Base-by-base conservation (phyloP, 176 grass and related monocot genomes). In the Tillandsia leiboldiana region DNA sequence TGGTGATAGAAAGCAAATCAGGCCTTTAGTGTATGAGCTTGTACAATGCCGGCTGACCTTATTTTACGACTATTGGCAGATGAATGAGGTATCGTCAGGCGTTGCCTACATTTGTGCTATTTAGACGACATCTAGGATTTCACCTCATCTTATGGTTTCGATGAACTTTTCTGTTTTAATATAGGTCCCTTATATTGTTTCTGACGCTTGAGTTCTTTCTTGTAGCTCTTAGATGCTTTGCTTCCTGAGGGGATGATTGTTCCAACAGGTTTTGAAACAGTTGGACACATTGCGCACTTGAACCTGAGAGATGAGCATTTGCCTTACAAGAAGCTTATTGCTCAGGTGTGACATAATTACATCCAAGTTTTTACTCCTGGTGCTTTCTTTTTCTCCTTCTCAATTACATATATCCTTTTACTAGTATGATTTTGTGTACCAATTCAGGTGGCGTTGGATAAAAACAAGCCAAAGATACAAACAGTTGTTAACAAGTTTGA, bases 401-500 rank as follows among this genome's bases (percentile, higher is more conserved):
- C 22, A 71, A 77, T 66, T 9, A n/a, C 57, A 42, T 62, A 26
- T 58, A 18, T 23, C 68, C 51, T 87, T 13, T 48, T 77, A 8
- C 22, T 61, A 22, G n/a, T 15, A 61, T 18, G 2, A 61, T 61
- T 10, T 9, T 61, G 22, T 61, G 7, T 18, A 61, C 22, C 15
- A 18, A 23, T 85, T 61, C 83, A 91, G 92, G 92, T 91, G 29
- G 85, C 91, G 22, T 83, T 96, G 53, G 88, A 91, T 58, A 89
- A 91, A 82, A 91, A 96, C 81, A 91, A 82, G 66, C 88, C 92
- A 88, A 96, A 91, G 79, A 89, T 96, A 72, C 83, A 84, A 82
- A 89, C 88, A 48, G 88, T 89, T 64, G 83, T 96, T 68, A 92
- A 96, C 68, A 96, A 96, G 78, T 92, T 14, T 18, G 86, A 85